Conservation (phyloP, 148 eudicot genomes). For the Chenopodium suecicum region DNA sequence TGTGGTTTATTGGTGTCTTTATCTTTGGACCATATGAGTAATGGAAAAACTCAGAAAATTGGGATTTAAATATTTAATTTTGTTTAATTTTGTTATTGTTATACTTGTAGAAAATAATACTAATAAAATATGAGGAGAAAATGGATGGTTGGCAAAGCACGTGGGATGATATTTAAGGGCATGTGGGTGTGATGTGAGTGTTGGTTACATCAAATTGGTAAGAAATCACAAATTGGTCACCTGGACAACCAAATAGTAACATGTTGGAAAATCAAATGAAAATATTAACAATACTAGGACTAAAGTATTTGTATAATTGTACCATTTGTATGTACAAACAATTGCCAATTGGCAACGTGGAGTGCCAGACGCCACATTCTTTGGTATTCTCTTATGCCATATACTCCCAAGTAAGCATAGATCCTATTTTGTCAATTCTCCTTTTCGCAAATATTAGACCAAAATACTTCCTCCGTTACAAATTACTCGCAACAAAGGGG, state of each 20-base stretch:
- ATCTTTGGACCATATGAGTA: neutral
- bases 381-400: neutral
- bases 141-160: conserved; percentile 30
- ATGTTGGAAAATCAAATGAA: neutral
- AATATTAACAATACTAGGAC: no score
- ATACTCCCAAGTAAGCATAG: no score
- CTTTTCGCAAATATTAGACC: no score
- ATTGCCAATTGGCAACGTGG: conserved; percentile 17
- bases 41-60: neutral
- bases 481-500: no score
- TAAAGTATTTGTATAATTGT: no score
- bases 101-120: no score
- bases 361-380: conserved; percentile 9
- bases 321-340: no score
- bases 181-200: conserved; percentile 15
- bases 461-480: no score
- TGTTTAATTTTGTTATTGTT: neutral
- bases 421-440: no score
- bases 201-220: neutral
- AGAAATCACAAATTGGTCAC: neutral
- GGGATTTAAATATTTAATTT: neutral
- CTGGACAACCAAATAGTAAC: neutral
- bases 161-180: conserved; percentile 33
- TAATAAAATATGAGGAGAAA: neutral
- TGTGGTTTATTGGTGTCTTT: neutral